Percentiles rank a stretch among this genome's conserved stretches.
These are phyloP conservation scores for Botryobasidium botryosum DNA, from an alignment of 768 basidiomycete genomes.

Conservation along the genomic window DNA sequence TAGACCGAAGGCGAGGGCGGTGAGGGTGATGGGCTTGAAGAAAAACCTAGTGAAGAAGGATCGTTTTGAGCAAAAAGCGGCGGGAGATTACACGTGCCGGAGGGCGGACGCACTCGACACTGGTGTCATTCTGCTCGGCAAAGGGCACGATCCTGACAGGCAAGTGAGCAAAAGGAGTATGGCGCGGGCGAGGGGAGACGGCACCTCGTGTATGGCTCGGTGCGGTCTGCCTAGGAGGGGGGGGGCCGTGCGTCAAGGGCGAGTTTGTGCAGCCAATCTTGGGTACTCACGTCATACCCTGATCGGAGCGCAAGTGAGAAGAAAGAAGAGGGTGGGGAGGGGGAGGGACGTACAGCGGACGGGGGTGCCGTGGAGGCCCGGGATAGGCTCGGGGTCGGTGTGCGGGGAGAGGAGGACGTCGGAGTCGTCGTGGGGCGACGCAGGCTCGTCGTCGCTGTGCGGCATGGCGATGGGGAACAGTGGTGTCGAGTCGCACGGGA, in stretches of 20 bases:
- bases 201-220: conserved; percentile 50
- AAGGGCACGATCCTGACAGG: conserved; percentile 49
- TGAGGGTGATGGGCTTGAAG: conserved; percentile 68
- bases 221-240: conserved; percentile 49
- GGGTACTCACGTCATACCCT: conserved; percentile 1
- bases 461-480: too few species aligned
- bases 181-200: too few species aligned
- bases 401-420: too few species aligned
- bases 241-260: not conserved
- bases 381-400: conserved; percentile 44
- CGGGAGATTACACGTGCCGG: not conserved
- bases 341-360: conserved; percentile 64
- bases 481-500: too few species aligned
- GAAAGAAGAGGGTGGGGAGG: too few species aligned
- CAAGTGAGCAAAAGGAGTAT: not conserved
- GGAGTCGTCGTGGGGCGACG: too few species aligned
- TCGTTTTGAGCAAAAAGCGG: conserved; percentile 8
- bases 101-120: conserved; percentile 49
- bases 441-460: too few species aligned
- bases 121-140: conserved; percentile 69
- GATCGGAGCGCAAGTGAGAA: not conserved
- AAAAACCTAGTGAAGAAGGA: conserved; percentile 50
- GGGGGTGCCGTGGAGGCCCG: conserved; percentile 55
- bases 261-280: not conserved
- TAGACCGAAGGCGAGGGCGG: conserved; percentile 49